Conservation (phyloP, 345 rosid genomes). For the Fremontodendron californicum region DNA sequence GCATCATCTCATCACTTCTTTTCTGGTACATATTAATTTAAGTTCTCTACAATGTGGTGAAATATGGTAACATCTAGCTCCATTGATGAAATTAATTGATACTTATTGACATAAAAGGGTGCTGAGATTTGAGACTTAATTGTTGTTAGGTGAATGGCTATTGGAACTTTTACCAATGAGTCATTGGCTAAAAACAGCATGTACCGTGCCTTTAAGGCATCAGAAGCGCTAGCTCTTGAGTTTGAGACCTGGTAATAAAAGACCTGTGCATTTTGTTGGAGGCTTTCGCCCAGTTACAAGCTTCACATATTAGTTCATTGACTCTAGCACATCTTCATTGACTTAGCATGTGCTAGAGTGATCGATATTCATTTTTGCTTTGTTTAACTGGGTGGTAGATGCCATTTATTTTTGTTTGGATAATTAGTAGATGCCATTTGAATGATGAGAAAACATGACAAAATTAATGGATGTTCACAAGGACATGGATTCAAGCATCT, state of each 20-base stretch:
- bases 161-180: not conserved
- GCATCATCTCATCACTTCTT: not conserved
- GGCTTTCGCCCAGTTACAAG: not conserved
- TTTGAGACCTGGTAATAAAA: not conserved
- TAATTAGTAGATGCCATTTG: not conserved
- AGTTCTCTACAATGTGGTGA: not conserved
- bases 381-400: not conserved
- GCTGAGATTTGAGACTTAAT: not conserved
- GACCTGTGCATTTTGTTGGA: not conserved
- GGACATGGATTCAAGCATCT: not conserved
- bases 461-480: not conserved
- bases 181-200: not conserved
- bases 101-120: not conserved
- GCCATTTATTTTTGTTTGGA: not conserved
- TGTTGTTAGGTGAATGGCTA: not conserved
- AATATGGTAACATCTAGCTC: not conserved
- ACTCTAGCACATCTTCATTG: not conserved
- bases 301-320: not conserved
- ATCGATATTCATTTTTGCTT: not conserved
- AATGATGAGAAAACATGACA: not conserved
- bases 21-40: not conserved
- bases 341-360: not conserved
- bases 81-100: not conserved
- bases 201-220: not conserved
- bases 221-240: not conserved